Base-by-base conservation (phyloP, 2,329 filamentous ascomycete genomes). In the Penicillium sp. region DNA sequence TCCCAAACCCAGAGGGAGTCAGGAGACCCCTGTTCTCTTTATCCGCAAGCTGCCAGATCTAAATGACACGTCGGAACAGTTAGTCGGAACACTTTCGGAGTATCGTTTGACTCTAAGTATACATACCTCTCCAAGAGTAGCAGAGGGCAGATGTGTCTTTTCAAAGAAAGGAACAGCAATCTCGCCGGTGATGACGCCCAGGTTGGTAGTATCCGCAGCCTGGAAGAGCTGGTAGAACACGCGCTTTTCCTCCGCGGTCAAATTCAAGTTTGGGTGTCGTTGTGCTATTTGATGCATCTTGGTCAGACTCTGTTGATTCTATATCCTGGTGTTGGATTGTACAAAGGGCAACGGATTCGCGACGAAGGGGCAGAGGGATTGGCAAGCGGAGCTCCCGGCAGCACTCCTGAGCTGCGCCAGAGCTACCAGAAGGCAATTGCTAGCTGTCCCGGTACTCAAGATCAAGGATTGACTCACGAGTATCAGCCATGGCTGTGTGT, bases 21-120 rank as follows among this genome's bases (percentile, higher is more conserved):
- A 99, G 82, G 67, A 98, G 90, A 54, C 95, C 95, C 65, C 93
- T 87, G 80, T 99, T 99, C 80, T 98, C 94, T 66, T 87, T 92
- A 80, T 99, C 95, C 67, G 95, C 94, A 75, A 99, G 95, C 79
- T 98, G 94, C 95, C 95, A 99, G 83, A 99, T 98, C 90, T 96
- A 77, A 59, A 64, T 33, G 56, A 52, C 16, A 37, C n/a, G 50
- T 50, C 18, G 39, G n/a, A 46, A 22, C 24, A 44, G 35, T 61
- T 39, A 62, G 61, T 47, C 27, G 11, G 6, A 31, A 16, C 18
- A 36, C 3, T 6, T 22, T 13, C 13, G 10, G n/a, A 13, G 1
- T n/a, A 33, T 19, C 14, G 31, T n/a, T 5, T 16, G 2, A 36
- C 46, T 6, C 3, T 16, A n/a, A 51, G n/a, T 55, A 33, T 47